A percentile compares a stretch with the other conserved stretches of the same genome.
Conservation (phyloP, 345 rosid species). For the Salix suchowensis region DNA sequence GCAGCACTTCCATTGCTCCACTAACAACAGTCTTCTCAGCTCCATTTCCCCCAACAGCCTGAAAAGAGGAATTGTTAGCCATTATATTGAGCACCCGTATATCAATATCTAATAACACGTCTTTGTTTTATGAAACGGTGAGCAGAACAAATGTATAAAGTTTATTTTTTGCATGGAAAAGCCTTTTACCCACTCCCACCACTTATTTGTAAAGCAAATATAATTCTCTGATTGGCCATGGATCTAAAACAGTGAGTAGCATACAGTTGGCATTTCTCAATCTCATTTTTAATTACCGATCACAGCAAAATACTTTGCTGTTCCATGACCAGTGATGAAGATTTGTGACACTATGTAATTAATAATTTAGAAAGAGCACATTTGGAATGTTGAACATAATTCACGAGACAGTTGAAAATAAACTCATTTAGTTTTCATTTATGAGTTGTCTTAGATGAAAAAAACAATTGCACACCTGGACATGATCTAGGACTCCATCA, state of each 20-base stretch:
- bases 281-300: neutral
- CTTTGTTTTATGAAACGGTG: neutral
- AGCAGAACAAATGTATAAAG: too few relatives aligned
- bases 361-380: neutral
- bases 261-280: neutral
- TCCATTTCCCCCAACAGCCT: conserved; percentile 97
- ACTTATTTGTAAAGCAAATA: neutral
- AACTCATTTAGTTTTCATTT: neutral
- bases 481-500: conserved; percentile 98
- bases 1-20: conserved; percentile 76
- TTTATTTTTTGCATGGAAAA: neutral
- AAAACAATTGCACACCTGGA: conserved; percentile 52
- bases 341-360: neutral
- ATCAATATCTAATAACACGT: neutral
- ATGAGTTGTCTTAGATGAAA: neutral
- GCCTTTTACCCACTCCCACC: neutral
- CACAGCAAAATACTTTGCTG: neutral
- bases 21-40: conserved; percentile 74
- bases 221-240: neutral
- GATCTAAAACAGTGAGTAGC: neutral
- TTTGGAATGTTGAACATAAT: neutral
- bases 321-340: neutral
- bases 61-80: conserved; percentile 16
- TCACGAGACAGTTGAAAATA: neutral
- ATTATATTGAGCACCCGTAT: neutral